phyloP scores from a whole-genome alignment of 2,329 filamentous ascomycete genomes.

The Hypoxylon sp. region DNA sequence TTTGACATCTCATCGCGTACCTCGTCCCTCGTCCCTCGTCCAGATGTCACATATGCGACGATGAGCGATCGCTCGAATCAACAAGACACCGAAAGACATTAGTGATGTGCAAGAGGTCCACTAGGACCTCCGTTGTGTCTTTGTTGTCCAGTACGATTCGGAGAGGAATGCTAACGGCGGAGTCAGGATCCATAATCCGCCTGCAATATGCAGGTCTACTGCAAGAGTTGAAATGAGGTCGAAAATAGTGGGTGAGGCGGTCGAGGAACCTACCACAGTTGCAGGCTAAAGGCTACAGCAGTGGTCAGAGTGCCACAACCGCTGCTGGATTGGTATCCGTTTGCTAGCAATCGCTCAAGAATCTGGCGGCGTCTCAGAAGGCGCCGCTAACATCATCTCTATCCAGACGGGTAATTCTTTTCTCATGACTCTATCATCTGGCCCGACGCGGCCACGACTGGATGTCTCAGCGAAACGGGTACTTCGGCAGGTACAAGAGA shows the following conservation, averaged over 20 bases:
- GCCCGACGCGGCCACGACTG: constrained; percentile 17
- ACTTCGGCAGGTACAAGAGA: constrained; percentile 7
- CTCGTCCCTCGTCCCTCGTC: constrained; percentile 30
- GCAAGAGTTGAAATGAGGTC: constrained; percentile 53
- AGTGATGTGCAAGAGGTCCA: constrained; percentile 44
- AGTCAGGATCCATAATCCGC: constrained; percentile 44
- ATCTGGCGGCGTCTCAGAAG: constrained; percentile 39
- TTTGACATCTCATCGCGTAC: constrained; percentile 39
- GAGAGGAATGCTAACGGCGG: constrained; percentile 31
- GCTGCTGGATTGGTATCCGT: constrained; percentile 27
- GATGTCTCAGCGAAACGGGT: constrained; percentile 10
- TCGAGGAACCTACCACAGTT: constrained; percentile 38
- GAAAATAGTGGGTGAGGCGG: constrained; percentile 42
- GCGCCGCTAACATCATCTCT: constrained; percentile 32
- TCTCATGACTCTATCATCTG: constrained; percentile 29
- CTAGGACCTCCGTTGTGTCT: constrained; percentile 35
- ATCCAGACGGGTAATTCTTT: constrained; percentile 35
- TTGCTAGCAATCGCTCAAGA: constrained; percentile 26
- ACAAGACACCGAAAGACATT: constrained; percentile 38
- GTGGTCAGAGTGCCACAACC: constrained; percentile 17
- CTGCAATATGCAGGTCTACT: constrained; percentile 51
- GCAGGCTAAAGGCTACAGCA: constrained; percentile 36
- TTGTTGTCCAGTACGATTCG: constrained; percentile 36
- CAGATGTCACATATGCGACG: constrained; percentile 25
- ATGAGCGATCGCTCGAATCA: constrained; percentile 32